These are phyloP conservation scores for Przewalskia tangutica DNA, from an alignment of 257 asterid species.

Conservation along the genomic window DNA sequence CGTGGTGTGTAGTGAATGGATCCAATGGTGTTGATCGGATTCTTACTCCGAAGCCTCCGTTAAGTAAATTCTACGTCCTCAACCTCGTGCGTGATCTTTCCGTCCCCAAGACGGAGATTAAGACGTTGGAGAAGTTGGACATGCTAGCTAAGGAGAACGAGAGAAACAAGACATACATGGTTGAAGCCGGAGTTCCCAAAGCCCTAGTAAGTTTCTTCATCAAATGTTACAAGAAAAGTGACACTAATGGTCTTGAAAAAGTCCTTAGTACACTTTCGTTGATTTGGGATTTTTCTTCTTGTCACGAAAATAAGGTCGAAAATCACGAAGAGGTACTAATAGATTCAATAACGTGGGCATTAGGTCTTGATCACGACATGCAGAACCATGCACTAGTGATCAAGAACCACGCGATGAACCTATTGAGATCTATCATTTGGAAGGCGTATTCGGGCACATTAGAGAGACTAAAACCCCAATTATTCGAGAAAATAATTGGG, in stretches of 20 bases:
- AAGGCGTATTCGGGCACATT: slow-evolving; percentile 6
- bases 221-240: slow-evolving; percentile 10
- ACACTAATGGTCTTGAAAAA: slow-evolving; percentile 17
- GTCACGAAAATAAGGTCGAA: background rate
- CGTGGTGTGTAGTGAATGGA: slow-evolving; percentile 36
- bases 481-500: slow-evolving; percentile 10
- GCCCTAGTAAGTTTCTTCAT: slow-evolving; percentile 11
- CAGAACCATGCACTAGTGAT: background rate
- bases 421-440: slow-evolving; percentile 8
- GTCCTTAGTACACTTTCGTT: slow-evolving; percentile 23
- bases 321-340: slow-evolving; percentile 9
- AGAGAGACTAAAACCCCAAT: slow-evolving; percentile 25
- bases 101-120: slow-evolving; percentile 6
- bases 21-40: slow-evolving; percentile 13
- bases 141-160: slow-evolving; percentile 28
- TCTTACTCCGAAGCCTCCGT: slow-evolving; percentile 25
- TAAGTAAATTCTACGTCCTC: slow-evolving; percentile 6
- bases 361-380: background rate
- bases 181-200: slow-evolving; percentile 21
- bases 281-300: background rate
- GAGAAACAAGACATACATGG: slow-evolving; percentile 20
- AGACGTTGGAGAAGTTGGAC: slow-evolving; percentile 27
- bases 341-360: slow-evolving; percentile 32
- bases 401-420: background rate
- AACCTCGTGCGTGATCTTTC: slow-evolving; percentile 26